phyloP scores from a whole-genome alignment of 805 yeast species.

The Maudiozyma barnettii region DNA sequence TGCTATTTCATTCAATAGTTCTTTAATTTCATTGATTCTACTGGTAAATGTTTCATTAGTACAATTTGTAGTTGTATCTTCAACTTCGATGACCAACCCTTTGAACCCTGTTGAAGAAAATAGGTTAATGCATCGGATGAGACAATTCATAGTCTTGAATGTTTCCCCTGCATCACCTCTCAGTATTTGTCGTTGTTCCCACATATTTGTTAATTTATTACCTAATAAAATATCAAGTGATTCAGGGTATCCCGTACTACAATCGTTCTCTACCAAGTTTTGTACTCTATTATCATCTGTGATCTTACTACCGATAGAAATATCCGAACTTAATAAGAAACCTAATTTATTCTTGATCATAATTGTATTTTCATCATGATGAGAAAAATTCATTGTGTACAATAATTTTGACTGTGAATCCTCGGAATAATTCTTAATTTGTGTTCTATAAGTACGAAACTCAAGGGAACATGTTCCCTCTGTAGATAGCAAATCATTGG shows the following conservation, averaged over 20 bases:
- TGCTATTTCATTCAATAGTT: constrained; percentile 12
- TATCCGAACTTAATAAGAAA: constrained; percentile 8
- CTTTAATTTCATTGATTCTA: constrained; percentile 12
- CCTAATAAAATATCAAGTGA: constrained; percentile 19
- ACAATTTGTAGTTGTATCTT: constrained; percentile 5
- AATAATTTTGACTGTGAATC: constrained; percentile 17
- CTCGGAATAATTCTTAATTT: constrained; percentile 15
- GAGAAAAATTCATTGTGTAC: constrained; percentile 23
- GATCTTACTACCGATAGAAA: constrained; percentile 8
- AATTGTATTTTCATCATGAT: constrained; percentile 17
- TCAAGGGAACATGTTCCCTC: constrained; percentile 27
- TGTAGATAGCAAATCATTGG: constrained; percentile 16
- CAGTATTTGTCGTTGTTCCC: constrained; percentile 26
- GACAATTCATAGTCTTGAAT: constrained; percentile 13
- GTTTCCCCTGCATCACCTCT: constrained; percentile 29
- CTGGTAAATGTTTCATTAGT: constrained; percentile 11
- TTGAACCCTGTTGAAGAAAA: constrained; percentile 28
- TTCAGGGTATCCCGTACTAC: constrained; percentile 19
- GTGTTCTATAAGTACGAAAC: constrained; percentile 22
- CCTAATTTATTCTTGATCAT: constrained; percentile 21
- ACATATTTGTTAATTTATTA: constrained; percentile 23
- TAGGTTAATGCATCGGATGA: constrained; percentile 22
- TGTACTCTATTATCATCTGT: background rate
- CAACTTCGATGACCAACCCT: constrained; percentile 23
- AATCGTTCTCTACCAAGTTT: constrained; percentile 11